Evolutionary conservation across 495 filamentous ascomycete genomes (phyloP).

Genomic region (Peziza echinospora): DNA sequence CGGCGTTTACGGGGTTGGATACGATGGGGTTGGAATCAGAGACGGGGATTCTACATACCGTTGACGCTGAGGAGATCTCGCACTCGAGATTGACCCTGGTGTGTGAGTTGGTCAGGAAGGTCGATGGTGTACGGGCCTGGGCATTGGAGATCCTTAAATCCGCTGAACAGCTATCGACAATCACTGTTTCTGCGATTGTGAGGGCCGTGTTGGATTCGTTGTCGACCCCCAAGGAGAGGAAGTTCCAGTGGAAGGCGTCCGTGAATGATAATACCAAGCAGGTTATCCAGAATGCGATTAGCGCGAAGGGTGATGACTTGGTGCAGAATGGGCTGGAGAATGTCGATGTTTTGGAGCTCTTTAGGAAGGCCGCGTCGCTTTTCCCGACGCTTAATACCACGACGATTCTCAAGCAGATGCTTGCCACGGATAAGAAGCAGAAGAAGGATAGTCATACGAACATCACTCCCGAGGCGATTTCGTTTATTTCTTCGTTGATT

Average conservation of each 20-base stretch:
- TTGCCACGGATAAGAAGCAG: slow-evolving; percentile 6
- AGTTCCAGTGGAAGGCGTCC: too few species aligned
- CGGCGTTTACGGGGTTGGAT: too few species aligned
- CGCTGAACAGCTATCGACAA: too few species aligned
- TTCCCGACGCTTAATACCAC: slow-evolving; percentile 8
- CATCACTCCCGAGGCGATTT: slow-evolving; percentile 8
- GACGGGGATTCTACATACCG: too few species aligned
- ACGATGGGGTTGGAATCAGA: too few species aligned
- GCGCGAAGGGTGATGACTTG: background rate
- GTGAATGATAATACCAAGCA: too few species aligned
- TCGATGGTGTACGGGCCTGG: background rate
- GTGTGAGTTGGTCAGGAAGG: background rate
- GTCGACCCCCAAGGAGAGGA: too few species aligned
- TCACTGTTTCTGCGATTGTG: too few species aligned
- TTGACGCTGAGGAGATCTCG: too few species aligned
- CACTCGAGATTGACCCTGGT: too few species aligned
- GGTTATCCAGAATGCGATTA: too few species aligned
- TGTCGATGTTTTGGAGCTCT: slow-evolving; percentile 1
- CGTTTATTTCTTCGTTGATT: slow-evolving; percentile 9
- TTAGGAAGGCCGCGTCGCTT: slow-evolving; percentile 8
- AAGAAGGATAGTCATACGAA: slow-evolving; percentile 1
- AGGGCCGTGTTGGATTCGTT: too few species aligned
- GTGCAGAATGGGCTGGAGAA: background rate
- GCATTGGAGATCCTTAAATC: background rate
- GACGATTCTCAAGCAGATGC: slow-evolving; percentile 7